A percentile compares a stretch with the other conserved stretches of the same genome.
These are phyloP conservation scores for Adansonia digitata DNA, from an alignment of 345 rosid genomes.

Conservation along the genomic window DNA sequence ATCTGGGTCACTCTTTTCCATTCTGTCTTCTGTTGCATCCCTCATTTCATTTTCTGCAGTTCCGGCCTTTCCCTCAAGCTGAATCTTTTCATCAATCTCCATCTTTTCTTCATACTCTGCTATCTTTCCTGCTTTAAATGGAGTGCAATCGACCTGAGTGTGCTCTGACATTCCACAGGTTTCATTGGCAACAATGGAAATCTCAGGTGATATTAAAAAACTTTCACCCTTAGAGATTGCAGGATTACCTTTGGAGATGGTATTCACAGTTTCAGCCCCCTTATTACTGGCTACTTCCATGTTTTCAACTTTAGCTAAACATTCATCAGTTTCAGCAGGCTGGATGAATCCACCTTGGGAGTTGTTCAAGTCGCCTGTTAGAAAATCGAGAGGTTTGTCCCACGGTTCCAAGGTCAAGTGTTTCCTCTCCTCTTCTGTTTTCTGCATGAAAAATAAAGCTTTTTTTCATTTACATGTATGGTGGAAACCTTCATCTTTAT, in stretches of 20 bases:
- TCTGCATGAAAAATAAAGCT: slow-evolving; percentile 26
- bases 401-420: slow-evolving; percentile 12
- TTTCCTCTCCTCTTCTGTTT: slow-evolving; percentile 22
- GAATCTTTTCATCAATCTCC: neutral
- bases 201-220: slow-evolving; percentile 36
- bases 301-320: slow-evolving; percentile 21
- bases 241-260: slow-evolving; percentile 16
- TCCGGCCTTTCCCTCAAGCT: slow-evolving; percentile 13
- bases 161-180: slow-evolving; percentile 11
- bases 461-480: neutral
- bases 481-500: neutral
- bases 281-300: slow-evolving; percentile 17
- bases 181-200: slow-evolving; percentile 29
- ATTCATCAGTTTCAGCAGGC: slow-evolving; percentile 33
- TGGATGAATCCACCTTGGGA: slow-evolving; percentile 15
- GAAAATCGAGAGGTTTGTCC: slow-evolving; percentile 17
- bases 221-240: slow-evolving; percentile 28
- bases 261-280: slow-evolving; percentile 10
- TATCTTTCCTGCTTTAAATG: slow-evolving; percentile 22
- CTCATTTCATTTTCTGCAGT: slow-evolving; percentile 13
- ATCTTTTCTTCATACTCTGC: slow-evolving; percentile 16
- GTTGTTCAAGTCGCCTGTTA: slow-evolving; percentile 14
- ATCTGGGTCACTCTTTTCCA: neutral
- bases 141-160: slow-evolving; percentile 8
- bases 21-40: neutral